Evolutionary conservation across 345 rosid species (phyloP), one percentile per base, ranked within the genome.

Genomic region (Brassica rapa): DNA sequence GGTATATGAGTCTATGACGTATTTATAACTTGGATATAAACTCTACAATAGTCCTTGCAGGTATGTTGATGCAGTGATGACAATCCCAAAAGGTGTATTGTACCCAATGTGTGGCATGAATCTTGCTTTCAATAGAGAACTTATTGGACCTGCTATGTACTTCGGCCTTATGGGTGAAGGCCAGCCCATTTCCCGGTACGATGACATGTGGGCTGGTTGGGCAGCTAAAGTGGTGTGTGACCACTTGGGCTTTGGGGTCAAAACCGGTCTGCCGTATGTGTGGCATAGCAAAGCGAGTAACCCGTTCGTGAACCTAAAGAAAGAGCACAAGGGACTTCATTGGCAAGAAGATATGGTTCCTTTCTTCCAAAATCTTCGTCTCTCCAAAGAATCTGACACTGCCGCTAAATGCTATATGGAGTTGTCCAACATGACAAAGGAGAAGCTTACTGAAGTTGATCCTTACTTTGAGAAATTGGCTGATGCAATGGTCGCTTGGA

Each of bases 201-300:
- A 92, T 56, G 96, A 92, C 70, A 92, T 92, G 96, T 92, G 97
- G 97, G 97, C 96, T 80, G 96, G 97, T 43, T 92, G 97, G 97
- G 89, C 92, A 84, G 83, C 74, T 33, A 92, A 92, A 86, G 97
- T 92, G 29, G 87, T 90, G 11, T 90, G 97, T 78, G 94, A 92
- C 69, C 97, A 90, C 77, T 46, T 92, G 87, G 91, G 93, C 19
- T 80, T 87, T 73, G 97, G 97, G 71, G 87, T 89, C 15, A 92
- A 90, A 75, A 92, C 93, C 0, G 93, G 96, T 39, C 75, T 92
- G 51, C 96, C 97, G 3, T 92, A 92, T 66, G 71, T 92, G 78
- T 92, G 84, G 80, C 97, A 92, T 76, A 92, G 94, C 86, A 92
- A 92, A 83, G 97, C 97, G 14, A 92, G 97, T 81, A 92, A 92